Conservation (phyloP, 129 eudicot species). For the Chrysanthemum lavandulifolium region DNA sequence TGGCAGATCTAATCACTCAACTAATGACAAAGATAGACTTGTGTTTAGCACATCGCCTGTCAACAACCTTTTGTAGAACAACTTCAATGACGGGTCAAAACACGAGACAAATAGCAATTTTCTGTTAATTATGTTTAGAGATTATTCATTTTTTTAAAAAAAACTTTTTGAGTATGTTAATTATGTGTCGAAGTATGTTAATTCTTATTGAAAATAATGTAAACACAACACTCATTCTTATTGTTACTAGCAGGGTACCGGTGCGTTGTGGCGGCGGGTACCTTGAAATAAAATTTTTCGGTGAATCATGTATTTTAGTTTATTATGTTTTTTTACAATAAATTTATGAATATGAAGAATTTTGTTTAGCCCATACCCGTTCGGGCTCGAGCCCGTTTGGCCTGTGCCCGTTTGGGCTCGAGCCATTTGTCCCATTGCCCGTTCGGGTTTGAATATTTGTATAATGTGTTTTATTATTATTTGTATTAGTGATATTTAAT, state of each 20-base stretch:
- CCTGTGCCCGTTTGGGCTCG: too few species aligned
- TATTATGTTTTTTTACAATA: too few species aligned
- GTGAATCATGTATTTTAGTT: too few species aligned
- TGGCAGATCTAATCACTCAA: slow-evolving; percentile 25
- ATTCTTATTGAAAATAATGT: slow-evolving; percentile 43
- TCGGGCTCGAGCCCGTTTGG: too few species aligned
- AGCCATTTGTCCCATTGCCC: too few species aligned
- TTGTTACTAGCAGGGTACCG: neutral
- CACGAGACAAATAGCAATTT: neutral
- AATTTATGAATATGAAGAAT: too few species aligned
- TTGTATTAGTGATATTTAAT: too few species aligned
- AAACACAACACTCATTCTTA: slow-evolving; percentile 17
- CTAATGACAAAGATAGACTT: slow-evolving; percentile 47
- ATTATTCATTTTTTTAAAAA: slow-evolving; percentile 14
- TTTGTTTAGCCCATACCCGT: too few species aligned
- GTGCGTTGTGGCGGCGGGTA: too few species aligned
- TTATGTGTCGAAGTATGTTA: slow-evolving; percentile 34
- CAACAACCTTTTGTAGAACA: slow-evolving; percentile 42
- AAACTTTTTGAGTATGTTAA: slow-evolving; percentile 28
- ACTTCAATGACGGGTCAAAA: slow-evolving; percentile 11
- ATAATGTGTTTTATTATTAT: too few species aligned
- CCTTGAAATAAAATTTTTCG: too few species aligned
- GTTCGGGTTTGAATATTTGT: too few species aligned
- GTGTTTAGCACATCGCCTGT: slow-evolving; percentile 73
- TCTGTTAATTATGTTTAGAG: slow-evolving; percentile 32